Evolutionary conservation across 257 asterid species (phyloP), one percentile per base, ranked within the genome.

Genomic region (Rhazya stricta): DNA sequence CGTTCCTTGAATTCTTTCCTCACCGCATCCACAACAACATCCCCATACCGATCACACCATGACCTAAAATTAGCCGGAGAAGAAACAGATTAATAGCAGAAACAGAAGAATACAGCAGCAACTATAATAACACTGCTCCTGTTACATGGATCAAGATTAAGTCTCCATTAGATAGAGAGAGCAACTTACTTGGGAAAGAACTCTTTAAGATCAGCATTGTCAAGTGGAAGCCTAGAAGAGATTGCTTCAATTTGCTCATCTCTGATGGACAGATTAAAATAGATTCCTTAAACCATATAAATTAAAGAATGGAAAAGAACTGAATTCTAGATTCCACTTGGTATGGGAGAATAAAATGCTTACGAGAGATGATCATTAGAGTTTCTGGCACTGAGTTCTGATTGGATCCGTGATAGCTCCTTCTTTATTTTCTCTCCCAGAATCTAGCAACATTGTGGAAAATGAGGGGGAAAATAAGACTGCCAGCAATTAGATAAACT

Each of bases 241-340:
- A 92, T 87, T n/a, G 83, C 89, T 84, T 92, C 96, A 67, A 92
- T 86, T 68, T 92, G 88, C 58, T 89, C 92, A 75, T 90, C 89
- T 74, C 96, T 90, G 84, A 29, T 18, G 29, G 43, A 76, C 71
- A 25, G 36, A 69, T 46, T 4, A 57, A 29, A 45, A 18, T 9
- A 6, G 67, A 53, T 62, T 27, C 57, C 30, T 68, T 36, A 67
- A 56, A 23, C 70, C 65, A 23, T n/a, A 43, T 37, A 23, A 8
- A 77, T 53, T 41, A 48, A 27, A 15, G 9, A 13, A 41, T 30
- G 29, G 23, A 74, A 27, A 34, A 3, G 11, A 39, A 51, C 25
- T 48, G 19, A 19, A 39, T 27, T 36, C 66, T 57, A 29, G 6
- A 9, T 25, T 19, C 60, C n/a, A 41, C 56, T 2, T 57, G 11